Percentiles rank a stretch among this genome's conserved stretches.
phyloP scores from a whole-genome alignment of 805 yeast genomes.

The Lachancea thermotolerans region DNA sequence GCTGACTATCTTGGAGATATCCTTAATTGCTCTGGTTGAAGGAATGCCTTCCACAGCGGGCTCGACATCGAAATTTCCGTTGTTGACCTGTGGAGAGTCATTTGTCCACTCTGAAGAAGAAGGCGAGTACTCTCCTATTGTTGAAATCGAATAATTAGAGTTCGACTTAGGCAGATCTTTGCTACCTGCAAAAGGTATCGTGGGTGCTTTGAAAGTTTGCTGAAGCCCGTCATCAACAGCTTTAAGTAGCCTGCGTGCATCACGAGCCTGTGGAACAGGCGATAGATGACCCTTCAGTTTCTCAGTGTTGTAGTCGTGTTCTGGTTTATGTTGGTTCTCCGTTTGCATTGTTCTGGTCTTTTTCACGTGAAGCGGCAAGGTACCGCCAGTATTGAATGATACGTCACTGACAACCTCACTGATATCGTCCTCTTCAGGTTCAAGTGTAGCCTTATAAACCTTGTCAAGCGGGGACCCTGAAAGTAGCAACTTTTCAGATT shows the following conservation, averaged over 20 bases:
- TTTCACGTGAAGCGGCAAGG: conserved; percentile 24
- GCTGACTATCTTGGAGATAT: conserved; percentile 34
- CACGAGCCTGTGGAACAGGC: neutral
- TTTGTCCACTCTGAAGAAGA: conserved; percentile 38
- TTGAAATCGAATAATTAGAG: conserved; percentile 34
- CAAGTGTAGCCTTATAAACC: conserved; percentile 34
- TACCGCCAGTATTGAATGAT: conserved; percentile 26
- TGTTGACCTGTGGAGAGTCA: conserved; percentile 33
- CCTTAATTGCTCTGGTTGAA: conserved; percentile 36
- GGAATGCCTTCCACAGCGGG: conserved; percentile 25
- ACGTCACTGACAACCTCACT: conserved; percentile 31
- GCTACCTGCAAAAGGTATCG: conserved; percentile 21
- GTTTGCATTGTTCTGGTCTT: conserved; percentile 10
- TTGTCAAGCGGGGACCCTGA: conserved; percentile 20
- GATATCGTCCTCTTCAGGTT: conserved; percentile 22
- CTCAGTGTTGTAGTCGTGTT: neutral
- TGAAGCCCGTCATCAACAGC: conserved; percentile 17
- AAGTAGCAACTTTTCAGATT: no score
- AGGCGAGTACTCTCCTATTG: conserved; percentile 42
- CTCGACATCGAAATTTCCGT: conserved; percentile 13
- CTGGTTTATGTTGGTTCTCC: conserved; percentile 6
- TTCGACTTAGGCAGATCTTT: conserved; percentile 26
- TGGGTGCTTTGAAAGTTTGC: conserved; percentile 26
- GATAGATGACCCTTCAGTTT: neutral
- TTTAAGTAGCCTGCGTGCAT: neutral